Conservation (phyloP, 2,329 filamentous ascomycete species). For the Capronia epimyces region DNA sequence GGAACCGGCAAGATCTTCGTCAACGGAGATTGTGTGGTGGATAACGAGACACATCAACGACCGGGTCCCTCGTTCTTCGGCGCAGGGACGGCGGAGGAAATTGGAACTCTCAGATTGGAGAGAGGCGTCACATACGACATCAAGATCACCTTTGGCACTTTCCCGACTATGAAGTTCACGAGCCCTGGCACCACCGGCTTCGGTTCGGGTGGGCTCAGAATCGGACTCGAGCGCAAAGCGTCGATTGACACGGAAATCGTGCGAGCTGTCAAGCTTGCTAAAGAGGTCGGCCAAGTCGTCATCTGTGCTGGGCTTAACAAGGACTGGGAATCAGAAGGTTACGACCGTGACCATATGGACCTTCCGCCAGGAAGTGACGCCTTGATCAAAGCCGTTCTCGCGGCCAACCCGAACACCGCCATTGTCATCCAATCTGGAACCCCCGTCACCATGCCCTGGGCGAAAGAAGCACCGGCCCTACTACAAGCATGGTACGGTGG, state of each 20-base stretch:
- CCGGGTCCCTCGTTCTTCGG: constrained; percentile 62
- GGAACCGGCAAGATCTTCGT: constrained; percentile 62
- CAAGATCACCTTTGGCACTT: constrained; percentile 56
- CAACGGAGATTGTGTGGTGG: constrained; percentile 57
- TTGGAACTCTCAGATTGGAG: constrained; percentile 53
- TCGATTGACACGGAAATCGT: constrained; percentile 56
- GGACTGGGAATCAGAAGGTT: constrained; percentile 76
- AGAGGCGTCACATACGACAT: constrained; percentile 56
- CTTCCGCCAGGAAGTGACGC: constrained; percentile 49
- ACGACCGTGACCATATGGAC: constrained; percentile 54
- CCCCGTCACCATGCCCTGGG: constrained; percentile 52
- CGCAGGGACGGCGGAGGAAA: constrained; percentile 58
- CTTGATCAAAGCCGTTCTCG: constrained; percentile 59
- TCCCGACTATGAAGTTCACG: constrained; percentile 54
- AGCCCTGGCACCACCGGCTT: constrained; percentile 47
- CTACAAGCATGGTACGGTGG: constrained; percentile 80
- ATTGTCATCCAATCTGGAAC: constrained; percentile 75
- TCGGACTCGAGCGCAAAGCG: constrained; percentile 57
- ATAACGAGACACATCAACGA: constrained; percentile 60
- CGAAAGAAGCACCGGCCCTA: constrained; percentile 48
- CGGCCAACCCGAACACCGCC: constrained; percentile 62
- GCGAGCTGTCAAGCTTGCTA: constrained; percentile 62
- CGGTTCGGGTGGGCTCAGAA: constrained; percentile 54
- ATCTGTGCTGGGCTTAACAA: constrained; percentile 71
- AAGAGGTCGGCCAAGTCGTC: constrained; percentile 68